Evolutionary conservation across 208 protist genomes (phyloP).

Genomic region (Leishmania martiniquensis): DNA sequence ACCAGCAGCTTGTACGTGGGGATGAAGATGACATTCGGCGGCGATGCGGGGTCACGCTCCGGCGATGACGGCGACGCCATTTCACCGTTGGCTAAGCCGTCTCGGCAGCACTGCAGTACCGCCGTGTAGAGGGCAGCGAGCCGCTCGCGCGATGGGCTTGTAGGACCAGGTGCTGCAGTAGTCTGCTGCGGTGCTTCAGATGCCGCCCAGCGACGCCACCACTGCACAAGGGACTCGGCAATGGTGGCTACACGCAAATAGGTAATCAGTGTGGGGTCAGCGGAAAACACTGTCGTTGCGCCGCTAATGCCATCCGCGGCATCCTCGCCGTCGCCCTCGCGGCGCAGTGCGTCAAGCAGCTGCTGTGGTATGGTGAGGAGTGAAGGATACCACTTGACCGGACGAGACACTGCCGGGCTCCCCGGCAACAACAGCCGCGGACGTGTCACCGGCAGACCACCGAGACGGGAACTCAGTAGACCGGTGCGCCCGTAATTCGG

Average conservation of each 20-base stretch:
- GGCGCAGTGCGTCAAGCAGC: slow-evolving; percentile 54
- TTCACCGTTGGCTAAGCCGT: not conserved
- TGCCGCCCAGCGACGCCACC: slow-evolving; percentile 9
- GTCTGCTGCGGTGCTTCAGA: not conserved
- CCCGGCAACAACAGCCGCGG: slow-evolving; percentile 23
- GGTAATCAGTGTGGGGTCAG: slow-evolving; percentile 38
- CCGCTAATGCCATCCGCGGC: not conserved
- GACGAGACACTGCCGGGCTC: not conserved
- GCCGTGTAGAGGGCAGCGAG: slow-evolving; percentile 26
- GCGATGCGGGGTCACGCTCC: not conserved
- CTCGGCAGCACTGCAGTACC: slow-evolving; percentile 42
- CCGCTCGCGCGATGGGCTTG: slow-evolving; percentile 6
- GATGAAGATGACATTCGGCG: slow-evolving; percentile 40
- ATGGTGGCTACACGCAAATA: slow-evolving; percentile 59
- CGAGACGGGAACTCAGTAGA: slow-evolving; percentile 39
- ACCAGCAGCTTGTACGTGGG: slow-evolving; percentile 58
- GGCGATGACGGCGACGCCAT: not conserved
- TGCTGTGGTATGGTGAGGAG: slow-evolving; percentile 78
- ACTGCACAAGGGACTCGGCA: slow-evolving; percentile 27
- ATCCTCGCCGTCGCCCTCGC: slow-evolving; percentile 24
- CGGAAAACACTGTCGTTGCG: slow-evolving; percentile 13
- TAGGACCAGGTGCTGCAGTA: not conserved
- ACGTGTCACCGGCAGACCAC: slow-evolving; percentile 46
- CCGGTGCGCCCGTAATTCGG: slow-evolving; percentile 83
- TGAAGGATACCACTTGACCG: slow-evolving; percentile 71